Conservation (phyloP, 116 monocot genomes). For the Thalassia testudinum region DNA sequence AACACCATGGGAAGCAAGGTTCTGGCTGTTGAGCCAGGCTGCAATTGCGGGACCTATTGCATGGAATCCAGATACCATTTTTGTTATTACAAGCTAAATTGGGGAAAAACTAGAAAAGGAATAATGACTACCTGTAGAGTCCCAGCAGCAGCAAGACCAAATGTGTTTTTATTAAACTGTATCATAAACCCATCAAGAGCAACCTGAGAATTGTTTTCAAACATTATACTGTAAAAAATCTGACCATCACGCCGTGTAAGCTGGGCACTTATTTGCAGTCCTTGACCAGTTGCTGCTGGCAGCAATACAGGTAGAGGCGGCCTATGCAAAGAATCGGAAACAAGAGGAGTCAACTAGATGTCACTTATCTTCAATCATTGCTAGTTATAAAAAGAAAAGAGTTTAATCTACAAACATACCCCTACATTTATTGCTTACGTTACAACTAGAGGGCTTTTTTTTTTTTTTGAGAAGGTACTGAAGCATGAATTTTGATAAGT, state of each 20-base stretch:
- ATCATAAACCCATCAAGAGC: constrained; percentile 94
- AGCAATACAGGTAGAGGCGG: constrained; percentile 73
- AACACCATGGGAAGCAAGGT: constrained; percentile 76
- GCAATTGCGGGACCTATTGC: constrained; percentile 52
- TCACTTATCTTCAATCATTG: not conserved
- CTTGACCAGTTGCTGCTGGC: constrained; percentile 81
- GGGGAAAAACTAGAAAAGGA: not conserved
- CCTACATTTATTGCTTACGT: no score
- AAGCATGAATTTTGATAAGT: no score
- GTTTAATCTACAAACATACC: not conserved
- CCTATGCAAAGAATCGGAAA: constrained; percentile 14
- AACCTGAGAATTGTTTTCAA: constrained; percentile 65
- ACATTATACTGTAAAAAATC: constrained; percentile 58
- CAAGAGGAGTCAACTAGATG: not conserved
- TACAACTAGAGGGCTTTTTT: no score
- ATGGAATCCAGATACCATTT: not conserved
- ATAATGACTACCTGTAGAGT: constrained; percentile 47
- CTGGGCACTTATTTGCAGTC: constrained; percentile 88
- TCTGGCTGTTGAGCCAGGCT: constrained; percentile 54
- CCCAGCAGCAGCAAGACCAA: constrained; percentile 81
- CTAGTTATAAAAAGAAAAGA: not conserved
- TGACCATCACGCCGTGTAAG: constrained; percentile 75
- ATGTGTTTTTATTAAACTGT: constrained; percentile 94
- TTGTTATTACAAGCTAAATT: not conserved
- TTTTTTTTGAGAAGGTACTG: no score